Evolutionary conservation across 2,329 filamentous ascomycete genomes (phyloP).

Genomic region (Davidsoniella neocaledoniae): DNA sequence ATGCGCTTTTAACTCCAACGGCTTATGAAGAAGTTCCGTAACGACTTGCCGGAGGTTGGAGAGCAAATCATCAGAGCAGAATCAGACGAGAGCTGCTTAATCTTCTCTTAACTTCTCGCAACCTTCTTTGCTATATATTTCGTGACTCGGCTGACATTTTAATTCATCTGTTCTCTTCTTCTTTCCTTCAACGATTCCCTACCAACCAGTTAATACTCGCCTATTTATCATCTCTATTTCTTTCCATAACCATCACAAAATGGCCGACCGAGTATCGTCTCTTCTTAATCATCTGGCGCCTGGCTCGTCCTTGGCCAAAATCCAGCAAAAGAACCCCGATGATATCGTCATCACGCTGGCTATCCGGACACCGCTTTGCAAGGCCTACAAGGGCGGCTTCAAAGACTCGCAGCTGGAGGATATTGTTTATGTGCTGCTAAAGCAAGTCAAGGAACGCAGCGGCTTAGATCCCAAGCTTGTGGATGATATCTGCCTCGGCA

Average conservation of each 20-base stretch:
- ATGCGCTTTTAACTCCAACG: too few relatives aligned
- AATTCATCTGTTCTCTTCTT: background rate
- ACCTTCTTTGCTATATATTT: too few relatives aligned
- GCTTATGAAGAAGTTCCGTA: too few relatives aligned
- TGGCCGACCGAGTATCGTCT: conserved; percentile 69
- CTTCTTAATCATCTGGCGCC: conserved; percentile 77
- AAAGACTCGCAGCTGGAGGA: conserved; percentile 88
- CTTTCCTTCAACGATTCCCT: background rate
- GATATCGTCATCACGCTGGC: conserved; percentile 94
- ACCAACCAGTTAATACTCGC: background rate
- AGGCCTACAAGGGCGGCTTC: conserved; percentile 81
- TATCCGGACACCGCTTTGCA: conserved; percentile 73
- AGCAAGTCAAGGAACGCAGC: conserved; percentile 54
- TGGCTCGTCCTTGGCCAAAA: conserved; percentile 50
- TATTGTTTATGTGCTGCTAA: conserved; percentile 66
- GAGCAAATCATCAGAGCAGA: background rate
- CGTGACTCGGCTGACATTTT: background rate
- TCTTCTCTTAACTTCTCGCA: too few relatives aligned
- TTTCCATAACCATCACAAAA: conserved; percentile 33
- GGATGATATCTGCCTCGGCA: conserved; percentile 84
- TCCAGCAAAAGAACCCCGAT: conserved; percentile 84
- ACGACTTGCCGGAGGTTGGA: too few relatives aligned
- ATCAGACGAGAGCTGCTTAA: too few relatives aligned
- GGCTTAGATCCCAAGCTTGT: conserved; percentile 65
- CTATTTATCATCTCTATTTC: background rate